Evolutionary conservation across 2,329 filamentous ascomycete species (phyloP), one percentile per base, ranked within the genome.

Genomic region (Fusarium foetens): DNA sequence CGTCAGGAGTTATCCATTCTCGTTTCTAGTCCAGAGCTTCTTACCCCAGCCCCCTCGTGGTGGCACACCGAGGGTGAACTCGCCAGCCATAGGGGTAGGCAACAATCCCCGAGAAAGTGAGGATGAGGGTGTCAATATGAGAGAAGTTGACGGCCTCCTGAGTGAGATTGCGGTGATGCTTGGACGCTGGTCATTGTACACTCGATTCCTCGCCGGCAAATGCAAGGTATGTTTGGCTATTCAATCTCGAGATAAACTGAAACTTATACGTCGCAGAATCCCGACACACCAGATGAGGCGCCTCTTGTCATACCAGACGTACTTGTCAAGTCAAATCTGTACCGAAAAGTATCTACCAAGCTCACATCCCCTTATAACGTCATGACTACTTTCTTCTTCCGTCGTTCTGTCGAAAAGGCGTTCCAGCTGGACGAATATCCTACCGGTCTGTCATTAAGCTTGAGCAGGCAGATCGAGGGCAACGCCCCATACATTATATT

Each of bases 1-100:
- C 78, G 94, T 97, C 81, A 98, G 97, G 83, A 97, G 95, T 61
- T 99, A 99, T 79, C 95, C 96, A 1, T 99, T 97, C 81, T 97
- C 95, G 0, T 99, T 99, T 79, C 84, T 99, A 48, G 95, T 98
- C 0, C 95, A 98, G 82, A 98, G 95, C 83, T 98, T 97, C 80
- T 81, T 97, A 51, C 90, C 93, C 0, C 86, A 88, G 35, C 92
- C 94, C 64, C 91, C 91, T 68, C 85, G 89, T 10, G 80, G 83
- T 16, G 89, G 89, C 4, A 91, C 91, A 4, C 88, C 92, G 5
- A 89, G 94, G 48, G 89, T 94, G 41, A 91, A 88, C 71, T 97
- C 95, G 4, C 95, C 95, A 2, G 93, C 93, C 2, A 81, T 87
- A 39, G 89, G 89, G 19, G 84, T 85, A 23, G 83, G 83, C 10